phyloP scores from a whole-genome alignment of 2,329 filamentous ascomycete genomes.

The Fusarium sp. region DNA sequence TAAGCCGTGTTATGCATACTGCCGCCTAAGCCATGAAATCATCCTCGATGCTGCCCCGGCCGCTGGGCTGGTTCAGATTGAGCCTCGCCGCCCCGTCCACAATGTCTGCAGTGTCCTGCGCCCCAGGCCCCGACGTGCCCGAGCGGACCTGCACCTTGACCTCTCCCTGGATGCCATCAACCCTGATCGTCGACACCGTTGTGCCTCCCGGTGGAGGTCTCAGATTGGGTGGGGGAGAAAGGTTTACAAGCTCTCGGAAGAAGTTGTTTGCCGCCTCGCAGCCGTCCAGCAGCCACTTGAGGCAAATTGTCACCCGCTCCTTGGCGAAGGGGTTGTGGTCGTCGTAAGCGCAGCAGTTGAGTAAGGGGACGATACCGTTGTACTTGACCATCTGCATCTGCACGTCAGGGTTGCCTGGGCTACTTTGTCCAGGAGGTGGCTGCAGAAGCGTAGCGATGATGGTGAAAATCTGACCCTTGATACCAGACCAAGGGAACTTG shows the following conservation, averaged over 20 bases:
- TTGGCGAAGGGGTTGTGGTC: slow-evolving; percentile 95
- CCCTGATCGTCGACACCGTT: slow-evolving; percentile 62
- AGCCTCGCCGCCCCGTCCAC: slow-evolving; percentile 61
- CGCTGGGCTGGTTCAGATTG: slow-evolving; percentile 54
- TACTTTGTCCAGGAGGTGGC: slow-evolving; percentile 76
- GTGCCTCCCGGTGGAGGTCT: slow-evolving; percentile 54
- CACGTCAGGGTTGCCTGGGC: slow-evolving; percentile 79
- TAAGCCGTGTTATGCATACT: neutral
- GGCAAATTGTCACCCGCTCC: slow-evolving; percentile 88
- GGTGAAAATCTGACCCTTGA: slow-evolving; percentile 93
- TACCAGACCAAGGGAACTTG: slow-evolving; percentile 78
- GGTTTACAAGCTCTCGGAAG: slow-evolving; percentile 74
- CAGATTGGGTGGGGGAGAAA: slow-evolving; percentile 59
- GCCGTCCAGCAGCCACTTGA: slow-evolving; percentile 87
- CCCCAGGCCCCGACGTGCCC: slow-evolving; percentile 45
- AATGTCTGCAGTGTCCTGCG: slow-evolving; percentile 56
- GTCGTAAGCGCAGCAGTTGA: slow-evolving; percentile 92
- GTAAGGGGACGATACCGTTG: slow-evolving; percentile 87
- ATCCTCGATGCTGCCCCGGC: slow-evolving; percentile 57
- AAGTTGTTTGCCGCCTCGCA: slow-evolving; percentile 81
- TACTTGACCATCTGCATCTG: slow-evolving; percentile 90
- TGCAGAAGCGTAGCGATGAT: slow-evolving; percentile 92
- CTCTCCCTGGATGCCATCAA: slow-evolving; percentile 71
- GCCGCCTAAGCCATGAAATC: slow-evolving; percentile 61
- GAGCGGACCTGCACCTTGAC: slow-evolving; percentile 69